Base-by-base conservation (phyloP, 2,329 filamentous ascomycete genomes). In the Diaporthe sp. region DNA sequence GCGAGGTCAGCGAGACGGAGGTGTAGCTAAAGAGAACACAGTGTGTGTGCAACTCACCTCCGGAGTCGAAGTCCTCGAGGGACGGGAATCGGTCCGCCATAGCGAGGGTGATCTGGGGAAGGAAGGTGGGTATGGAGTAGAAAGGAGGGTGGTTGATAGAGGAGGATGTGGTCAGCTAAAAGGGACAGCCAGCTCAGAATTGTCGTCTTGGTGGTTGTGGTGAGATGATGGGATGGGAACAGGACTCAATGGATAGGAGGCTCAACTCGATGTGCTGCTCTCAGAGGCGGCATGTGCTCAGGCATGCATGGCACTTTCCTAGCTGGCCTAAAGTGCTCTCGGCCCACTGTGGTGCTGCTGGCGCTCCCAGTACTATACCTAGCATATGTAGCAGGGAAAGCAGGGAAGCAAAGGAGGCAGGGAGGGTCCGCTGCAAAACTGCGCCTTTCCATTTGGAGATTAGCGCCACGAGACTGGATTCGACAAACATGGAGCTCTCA, bases 71-170 rank as follows among this genome's bases (percentile, higher is more conserved):
- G 80, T 95, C 93, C 83, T 95, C 93, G 79, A 95, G 85, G 59
- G 93, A 94, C 79, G 93, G 93, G 83, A 95, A 95, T 80, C 93
- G 88, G 84, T 95, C 93, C 65, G 93, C 93, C 93, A 95, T 95
- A 58, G 80, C 85, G 80, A 75, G 70, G 69, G 44, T 37, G 27
- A 27, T 66, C 39, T 59, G 44, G n/a, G 44, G 4, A 42, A 19
- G 47, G 32, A 32, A 58, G 69, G 73, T 58, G 39, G 39, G 39
- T 25, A 17, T 39, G 59, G 9, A 32, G 30, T 68, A n/a, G 37
- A 42, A 42, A 15, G 22, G 19, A 63, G 61, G n/a, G 27, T 55
- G 27, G 30, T 39, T 35, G 22, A 1, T 47, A n/a, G 35, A 32
- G 5, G 44, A 30, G 22, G 27, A 55, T 5, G 27, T 13, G n/a